These are phyloP conservation scores for Hypoxylon trugodes DNA, from an alignment of 495 filamentous ascomycete species.

Conservation along the genomic window DNA sequence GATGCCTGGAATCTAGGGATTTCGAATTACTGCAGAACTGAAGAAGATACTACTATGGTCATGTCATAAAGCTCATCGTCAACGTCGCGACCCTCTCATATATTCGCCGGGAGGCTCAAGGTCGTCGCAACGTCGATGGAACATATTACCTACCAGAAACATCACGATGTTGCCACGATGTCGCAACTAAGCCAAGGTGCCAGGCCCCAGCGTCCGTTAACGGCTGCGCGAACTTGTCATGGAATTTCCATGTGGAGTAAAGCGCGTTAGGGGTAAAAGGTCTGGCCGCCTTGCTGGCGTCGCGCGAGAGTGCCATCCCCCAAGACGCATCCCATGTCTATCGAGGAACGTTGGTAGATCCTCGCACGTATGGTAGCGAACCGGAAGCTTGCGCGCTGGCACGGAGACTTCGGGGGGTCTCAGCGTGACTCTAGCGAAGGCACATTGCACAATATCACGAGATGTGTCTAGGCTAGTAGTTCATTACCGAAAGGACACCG, in stretches of 20 bases:
- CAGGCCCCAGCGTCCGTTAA: conserved; percentile 39
- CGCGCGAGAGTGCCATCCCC: conserved; percentile 29
- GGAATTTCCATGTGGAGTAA: conserved; percentile 43
- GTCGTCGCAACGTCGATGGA: conserved; percentile 6
- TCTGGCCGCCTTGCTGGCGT: conserved; percentile 35
- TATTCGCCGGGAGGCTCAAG: conserved; percentile 20
- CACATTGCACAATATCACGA: conserved; percentile 42
- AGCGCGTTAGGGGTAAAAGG: conserved; percentile 26
- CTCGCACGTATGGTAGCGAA: conserved; percentile 33
- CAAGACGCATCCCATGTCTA: conserved; percentile 27
- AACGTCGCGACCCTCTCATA: conserved; percentile 31
- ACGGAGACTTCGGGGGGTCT: conserved; percentile 29
- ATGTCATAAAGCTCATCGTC: conserved; percentile 13
- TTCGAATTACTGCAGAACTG: conserved; percentile 4
- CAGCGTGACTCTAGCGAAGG: conserved; percentile 27
- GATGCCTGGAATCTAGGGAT: conserved; percentile 15
- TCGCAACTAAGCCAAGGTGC: conserved; percentile 24
- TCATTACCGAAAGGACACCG: conserved; percentile 40
- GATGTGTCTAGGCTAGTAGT: conserved; percentile 29
- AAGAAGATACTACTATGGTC: conserved; percentile 13
- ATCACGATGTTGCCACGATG: conserved; percentile 39
- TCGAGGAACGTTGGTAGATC: conserved; percentile 28
- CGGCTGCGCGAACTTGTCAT: conserved; percentile 41
- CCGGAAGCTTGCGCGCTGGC: conserved; percentile 40
- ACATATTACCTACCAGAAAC: conserved; percentile 40